A percentile compares a stretch with the other conserved stretches of the same genome.
Evolutionary conservation across 2,329 filamentous ascomycete species (phyloP).

Genomic region (Cytospora mali): DNA sequence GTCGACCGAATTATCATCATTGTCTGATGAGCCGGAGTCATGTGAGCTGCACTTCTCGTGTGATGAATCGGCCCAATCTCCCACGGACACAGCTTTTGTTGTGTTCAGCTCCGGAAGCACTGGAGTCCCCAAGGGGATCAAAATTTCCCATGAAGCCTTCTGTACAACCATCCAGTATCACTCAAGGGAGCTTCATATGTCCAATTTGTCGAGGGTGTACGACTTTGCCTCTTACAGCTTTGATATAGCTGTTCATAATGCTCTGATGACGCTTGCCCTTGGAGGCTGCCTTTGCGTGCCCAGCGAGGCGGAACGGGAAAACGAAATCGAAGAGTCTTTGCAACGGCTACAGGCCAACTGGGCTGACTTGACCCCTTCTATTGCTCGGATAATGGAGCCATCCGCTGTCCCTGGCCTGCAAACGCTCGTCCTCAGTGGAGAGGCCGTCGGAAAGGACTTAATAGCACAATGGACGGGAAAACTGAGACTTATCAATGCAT

Average conservation of each 20-base stretch:
- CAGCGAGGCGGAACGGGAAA: background rate
- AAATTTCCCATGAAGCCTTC: constrained; percentile 35
- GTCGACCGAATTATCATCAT: background rate
- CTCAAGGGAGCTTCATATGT: constrained; percentile 48
- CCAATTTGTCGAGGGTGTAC: constrained; percentile 29
- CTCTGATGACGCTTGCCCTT: constrained; percentile 5
- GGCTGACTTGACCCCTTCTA: constrained; percentile 52
- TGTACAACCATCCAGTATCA: constrained; percentile 27
- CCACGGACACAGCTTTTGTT: constrained; percentile 30
- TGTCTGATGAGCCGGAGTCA: background rate
- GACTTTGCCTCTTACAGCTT: constrained; percentile 42
- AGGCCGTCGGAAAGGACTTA: constrained; percentile 54
- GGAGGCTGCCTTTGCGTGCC: constrained; percentile 3
- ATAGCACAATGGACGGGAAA: constrained; percentile 49
- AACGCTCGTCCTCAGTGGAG: constrained; percentile 53
- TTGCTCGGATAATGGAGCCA: constrained; percentile 49
- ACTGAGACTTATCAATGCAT: constrained; percentile 53
- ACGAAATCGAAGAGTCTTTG: constrained; percentile 40
- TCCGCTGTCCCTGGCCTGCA: constrained; percentile 51
- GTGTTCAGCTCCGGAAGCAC: constrained; percentile 61
- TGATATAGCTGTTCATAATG: constrained; percentile 42
- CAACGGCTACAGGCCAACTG: background rate
- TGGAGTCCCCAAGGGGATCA: constrained; percentile 55
- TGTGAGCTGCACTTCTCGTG: background rate
- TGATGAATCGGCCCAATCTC: background rate